Conservation (phyloP, 805 yeast genomes). For the Komagataella populi region DNA sequence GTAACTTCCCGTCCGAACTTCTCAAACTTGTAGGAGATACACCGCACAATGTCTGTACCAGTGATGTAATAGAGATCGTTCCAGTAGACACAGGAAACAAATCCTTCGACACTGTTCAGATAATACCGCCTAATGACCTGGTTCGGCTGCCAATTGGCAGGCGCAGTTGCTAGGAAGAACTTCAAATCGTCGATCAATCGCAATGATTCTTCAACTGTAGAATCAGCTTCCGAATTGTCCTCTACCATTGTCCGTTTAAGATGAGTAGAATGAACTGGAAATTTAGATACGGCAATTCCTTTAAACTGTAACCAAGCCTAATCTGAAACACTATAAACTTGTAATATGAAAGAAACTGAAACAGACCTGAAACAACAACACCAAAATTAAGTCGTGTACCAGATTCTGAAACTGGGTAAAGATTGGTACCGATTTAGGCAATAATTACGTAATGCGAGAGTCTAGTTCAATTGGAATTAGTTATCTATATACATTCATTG, state of each 20-base stretch:
- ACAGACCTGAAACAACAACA: neutral
- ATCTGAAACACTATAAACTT: neutral
- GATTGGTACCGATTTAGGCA: neutral
- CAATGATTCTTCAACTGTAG: constrained; percentile 33
- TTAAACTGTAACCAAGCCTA: neutral
- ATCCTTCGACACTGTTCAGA: constrained; percentile 79
- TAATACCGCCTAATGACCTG: constrained; percentile 81
- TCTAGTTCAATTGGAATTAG: neutral
- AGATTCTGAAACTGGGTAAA: constrained; percentile 3
- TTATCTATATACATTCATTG: neutral
- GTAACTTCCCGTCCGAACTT: constrained; percentile 78
- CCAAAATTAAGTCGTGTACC: neutral
- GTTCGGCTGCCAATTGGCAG: constrained; percentile 84
- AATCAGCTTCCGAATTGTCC: neutral
- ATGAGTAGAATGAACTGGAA: neutral
- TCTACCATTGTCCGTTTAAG: neutral
- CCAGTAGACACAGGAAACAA: constrained; percentile 90
- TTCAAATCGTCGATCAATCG: constrained; percentile 64
- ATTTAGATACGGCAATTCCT: neutral
- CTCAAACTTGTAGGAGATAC: constrained; percentile 76
- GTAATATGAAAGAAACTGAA: neutral
- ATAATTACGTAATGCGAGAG: too few relatives aligned
- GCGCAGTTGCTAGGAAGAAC: constrained; percentile 84
- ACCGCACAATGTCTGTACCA: constrained; percentile 92
- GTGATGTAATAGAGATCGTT: constrained; percentile 80